A percentile compares a stretch with the other conserved stretches of the same genome.
phyloP scores from a whole-genome alignment of 352 stramenopile species.

The Globisporangium nagaii region DNA sequence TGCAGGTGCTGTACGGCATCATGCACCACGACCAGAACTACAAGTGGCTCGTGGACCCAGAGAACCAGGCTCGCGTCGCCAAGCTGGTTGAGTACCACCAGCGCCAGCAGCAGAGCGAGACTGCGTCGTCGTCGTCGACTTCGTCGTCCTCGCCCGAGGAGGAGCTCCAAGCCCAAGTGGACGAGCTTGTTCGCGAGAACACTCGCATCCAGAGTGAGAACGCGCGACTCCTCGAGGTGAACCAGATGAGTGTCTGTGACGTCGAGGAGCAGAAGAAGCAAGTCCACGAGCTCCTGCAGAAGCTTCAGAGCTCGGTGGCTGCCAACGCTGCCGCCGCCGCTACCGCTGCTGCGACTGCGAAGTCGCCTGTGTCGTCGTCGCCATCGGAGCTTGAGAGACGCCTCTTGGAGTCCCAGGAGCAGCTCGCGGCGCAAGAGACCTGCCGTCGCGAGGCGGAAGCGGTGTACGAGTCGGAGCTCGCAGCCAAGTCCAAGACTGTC shows the following conservation, averaged over 20 bases:
- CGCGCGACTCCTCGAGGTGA: conserved; percentile 25
- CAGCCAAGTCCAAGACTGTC: conserved; percentile 28
- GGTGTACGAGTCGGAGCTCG: conserved; percentile 37
- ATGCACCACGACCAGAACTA: conserved; percentile 57
- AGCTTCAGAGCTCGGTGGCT: conserved; percentile 6
- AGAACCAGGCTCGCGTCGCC: conserved; percentile 40
- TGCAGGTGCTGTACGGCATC: conserved; percentile 53
- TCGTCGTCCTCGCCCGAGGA: conserved; percentile 25
- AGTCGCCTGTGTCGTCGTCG: conserved; percentile 18
- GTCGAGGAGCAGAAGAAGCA: conserved; percentile 25
- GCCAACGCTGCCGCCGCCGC: not conserved
- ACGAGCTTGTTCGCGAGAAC: conserved; percentile 56
- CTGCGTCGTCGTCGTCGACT: not conserved
- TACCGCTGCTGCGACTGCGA: conserved; percentile 2
- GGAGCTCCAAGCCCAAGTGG: conserved; percentile 50
- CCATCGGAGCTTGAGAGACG: conserved; percentile 27
- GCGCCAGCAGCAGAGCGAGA: conserved; percentile 21
- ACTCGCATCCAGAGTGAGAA: conserved; percentile 59
- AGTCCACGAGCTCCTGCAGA: conserved; percentile 1
- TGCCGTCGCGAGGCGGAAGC: conserved; percentile 46
- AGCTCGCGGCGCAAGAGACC: conserved; percentile 34
- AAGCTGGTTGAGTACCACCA: conserved; percentile 47
- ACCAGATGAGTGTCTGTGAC: conserved; percentile 26
- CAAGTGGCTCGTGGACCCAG: conserved; percentile 45
- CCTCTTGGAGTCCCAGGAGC: conserved; percentile 30